Percentiles rank a stretch among this genome's conserved stretches.
phyloP scores from a whole-genome alignment of 2,329 filamentous ascomycete genomes.

The Hypomyces perniciosus region DNA sequence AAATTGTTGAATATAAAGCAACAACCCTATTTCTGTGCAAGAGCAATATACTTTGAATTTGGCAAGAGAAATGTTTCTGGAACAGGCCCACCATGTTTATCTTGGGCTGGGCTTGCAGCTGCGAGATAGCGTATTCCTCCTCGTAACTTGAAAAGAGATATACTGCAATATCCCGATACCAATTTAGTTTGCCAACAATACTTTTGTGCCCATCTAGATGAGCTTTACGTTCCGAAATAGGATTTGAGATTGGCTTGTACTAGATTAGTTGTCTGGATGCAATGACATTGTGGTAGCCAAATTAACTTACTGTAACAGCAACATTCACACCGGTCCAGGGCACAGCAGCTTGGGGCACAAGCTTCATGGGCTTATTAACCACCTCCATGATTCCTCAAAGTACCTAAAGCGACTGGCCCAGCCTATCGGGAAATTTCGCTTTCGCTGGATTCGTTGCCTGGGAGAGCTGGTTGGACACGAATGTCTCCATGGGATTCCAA shows the following conservation, averaged over 20 bases:
- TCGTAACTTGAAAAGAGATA: background rate
- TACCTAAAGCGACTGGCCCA: background rate
- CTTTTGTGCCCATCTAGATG: background rate
- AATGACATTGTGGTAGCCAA: background rate
- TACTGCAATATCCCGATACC: background rate
- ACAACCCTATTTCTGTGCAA: background rate
- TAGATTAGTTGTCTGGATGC: background rate
- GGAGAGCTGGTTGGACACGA: background rate
- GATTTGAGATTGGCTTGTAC: background rate
- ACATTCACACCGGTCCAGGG: background rate
- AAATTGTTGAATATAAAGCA: too few species aligned
- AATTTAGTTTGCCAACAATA: background rate
- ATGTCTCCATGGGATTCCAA: background rate
- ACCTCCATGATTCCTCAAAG: background rate
- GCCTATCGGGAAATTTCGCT: background rate
- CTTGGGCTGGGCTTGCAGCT: background rate
- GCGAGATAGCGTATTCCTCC: background rate
- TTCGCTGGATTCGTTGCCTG: background rate
- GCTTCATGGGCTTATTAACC: background rate
- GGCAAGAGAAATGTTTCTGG: background rate
- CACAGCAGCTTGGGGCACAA: background rate
- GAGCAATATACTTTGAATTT: background rate
- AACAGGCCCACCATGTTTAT: background rate
- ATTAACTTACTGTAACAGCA: background rate
- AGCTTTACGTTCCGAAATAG: background rate